These are phyloP conservation scores for Umbelopsis isabellina DNA, from an alignment of 192 early-diverging fungal genomes.

Conservation along the genomic window DNA sequence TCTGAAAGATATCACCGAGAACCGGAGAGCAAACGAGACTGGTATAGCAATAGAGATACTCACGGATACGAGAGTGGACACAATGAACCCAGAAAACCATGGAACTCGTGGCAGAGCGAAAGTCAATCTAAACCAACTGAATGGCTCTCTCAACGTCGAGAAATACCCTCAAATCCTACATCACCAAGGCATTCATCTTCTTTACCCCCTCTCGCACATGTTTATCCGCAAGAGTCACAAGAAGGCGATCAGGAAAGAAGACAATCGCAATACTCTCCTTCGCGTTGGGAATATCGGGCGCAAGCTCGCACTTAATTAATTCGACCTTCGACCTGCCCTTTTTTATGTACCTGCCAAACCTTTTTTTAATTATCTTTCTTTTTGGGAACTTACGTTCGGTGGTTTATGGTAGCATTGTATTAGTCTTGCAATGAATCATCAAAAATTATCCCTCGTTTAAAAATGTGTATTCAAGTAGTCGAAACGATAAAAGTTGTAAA, in stretches of 20 bases:
- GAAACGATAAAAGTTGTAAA: too few species aligned
- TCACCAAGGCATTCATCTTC: neutral
- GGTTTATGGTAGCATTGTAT: too few species aligned
- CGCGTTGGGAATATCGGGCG: slow-evolving; percentile 2
- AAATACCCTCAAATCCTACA: neutral
- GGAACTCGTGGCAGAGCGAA: neutral
- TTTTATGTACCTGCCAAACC: neutral
- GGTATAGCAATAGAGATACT: slow-evolving; percentile 2
- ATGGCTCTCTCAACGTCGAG: slow-evolving; percentile 14
- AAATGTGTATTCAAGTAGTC: too few species aligned
- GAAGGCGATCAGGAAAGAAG: neutral
- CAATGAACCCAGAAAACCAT: neutral
- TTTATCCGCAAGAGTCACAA: neutral
- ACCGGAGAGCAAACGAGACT: slow-evolving; percentile 7
- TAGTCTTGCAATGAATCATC: too few species aligned
- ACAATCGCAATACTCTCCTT: neutral
- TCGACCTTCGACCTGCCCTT: neutral
- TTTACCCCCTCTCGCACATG: neutral
- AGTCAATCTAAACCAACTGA: slow-evolving; percentile 1
- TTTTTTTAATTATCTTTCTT: neutral
- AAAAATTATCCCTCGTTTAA: too few species aligned
- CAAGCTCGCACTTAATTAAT: slow-evolving; percentile 10
- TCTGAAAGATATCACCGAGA: slow-evolving; percentile 15
- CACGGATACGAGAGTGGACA: neutral
- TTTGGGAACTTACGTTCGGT: too few species aligned